These are phyloP conservation scores for Lipomyces yamadae DNA, from an alignment of 805 yeast genomes.

Conservation along the genomic window DNA sequence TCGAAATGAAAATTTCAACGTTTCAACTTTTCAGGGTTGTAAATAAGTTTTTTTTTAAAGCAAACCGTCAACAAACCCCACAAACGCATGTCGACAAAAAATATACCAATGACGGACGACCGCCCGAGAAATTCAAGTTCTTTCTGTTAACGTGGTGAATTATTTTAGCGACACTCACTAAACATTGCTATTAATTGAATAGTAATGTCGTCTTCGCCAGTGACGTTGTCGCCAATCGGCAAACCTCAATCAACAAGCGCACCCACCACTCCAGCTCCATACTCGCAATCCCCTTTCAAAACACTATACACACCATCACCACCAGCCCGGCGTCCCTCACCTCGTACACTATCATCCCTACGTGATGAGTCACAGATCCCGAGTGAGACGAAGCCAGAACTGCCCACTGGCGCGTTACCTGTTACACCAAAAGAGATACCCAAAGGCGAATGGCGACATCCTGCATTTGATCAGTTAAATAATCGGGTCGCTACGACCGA, in stretches of 20 bases:
- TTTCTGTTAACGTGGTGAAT: not conserved
- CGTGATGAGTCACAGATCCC: conserved; percentile 3
- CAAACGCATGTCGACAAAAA: not conserved
- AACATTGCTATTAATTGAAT: not conserved
- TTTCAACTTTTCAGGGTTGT: too few relatives aligned
- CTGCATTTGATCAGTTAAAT: conserved; percentile 37
- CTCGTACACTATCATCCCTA: not conserved
- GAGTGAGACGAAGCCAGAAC: not conserved
- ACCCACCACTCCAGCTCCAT: conserved; percentile 16
- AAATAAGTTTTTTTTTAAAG: not conserved
- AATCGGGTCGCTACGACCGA: conserved; percentile 25
- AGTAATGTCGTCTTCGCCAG: not conserved
- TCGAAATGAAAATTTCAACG: not conserved
- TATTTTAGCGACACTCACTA: not conserved
- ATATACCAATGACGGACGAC: not conserved
- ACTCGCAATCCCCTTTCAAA: conserved; percentile 34
- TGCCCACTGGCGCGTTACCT: conserved; percentile 24
- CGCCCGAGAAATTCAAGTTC: not conserved
- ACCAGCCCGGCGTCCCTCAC: conserved; percentile 4
- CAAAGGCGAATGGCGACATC: conserved; percentile 40
- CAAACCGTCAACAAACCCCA: not conserved
- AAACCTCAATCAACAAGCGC: not conserved
- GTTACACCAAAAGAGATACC: conserved; percentile 33
- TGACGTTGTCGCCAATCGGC: not conserved
- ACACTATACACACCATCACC: conserved; percentile 33